Conservation (phyloP, 2,329 filamentous ascomycete species). For the Pseudopithomyces maydicus region DNA sequence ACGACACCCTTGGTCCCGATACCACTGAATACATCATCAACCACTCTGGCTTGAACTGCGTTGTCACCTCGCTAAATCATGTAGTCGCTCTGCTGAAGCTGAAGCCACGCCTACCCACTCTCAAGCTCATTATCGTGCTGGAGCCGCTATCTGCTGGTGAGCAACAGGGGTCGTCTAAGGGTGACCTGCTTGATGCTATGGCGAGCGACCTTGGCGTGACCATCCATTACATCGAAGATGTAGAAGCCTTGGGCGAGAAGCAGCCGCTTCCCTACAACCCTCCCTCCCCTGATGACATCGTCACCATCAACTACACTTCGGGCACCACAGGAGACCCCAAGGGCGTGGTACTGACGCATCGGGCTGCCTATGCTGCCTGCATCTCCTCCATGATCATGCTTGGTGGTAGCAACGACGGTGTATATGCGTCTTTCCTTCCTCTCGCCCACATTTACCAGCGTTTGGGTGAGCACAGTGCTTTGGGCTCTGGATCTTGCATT, state of each 20-base stretch:
- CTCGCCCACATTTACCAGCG: slow-evolving; percentile 94
- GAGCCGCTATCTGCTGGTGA: slow-evolving; percentile 85
- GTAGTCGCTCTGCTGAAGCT: slow-evolving; percentile 82
- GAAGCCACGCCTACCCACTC: slow-evolving; percentile 72
- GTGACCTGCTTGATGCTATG: slow-evolving; percentile 74
- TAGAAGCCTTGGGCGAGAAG: slow-evolving; percentile 78
- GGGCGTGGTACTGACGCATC: slow-evolving; percentile 82
- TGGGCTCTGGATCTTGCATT: slow-evolving; percentile 74
- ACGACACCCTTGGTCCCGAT: slow-evolving; percentile 92
- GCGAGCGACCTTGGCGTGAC: slow-evolving; percentile 75
- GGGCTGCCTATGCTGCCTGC: slow-evolving; percentile 76
- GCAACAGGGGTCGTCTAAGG: slow-evolving; percentile 76
- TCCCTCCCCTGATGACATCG: slow-evolving; percentile 73
- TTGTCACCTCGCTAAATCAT: slow-evolving; percentile 80
- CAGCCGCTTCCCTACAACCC: slow-evolving; percentile 73
- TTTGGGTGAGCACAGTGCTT: slow-evolving; percentile 74
- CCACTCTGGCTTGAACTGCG: slow-evolving; percentile 75
- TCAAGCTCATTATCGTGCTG: slow-evolving; percentile 88
- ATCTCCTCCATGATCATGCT: slow-evolving; percentile 63
- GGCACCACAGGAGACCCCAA: slow-evolving; percentile 84
- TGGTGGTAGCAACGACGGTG: slow-evolving; percentile 62
- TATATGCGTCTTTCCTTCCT: slow-evolving; percentile 85
- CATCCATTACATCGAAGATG: slow-evolving; percentile 78
- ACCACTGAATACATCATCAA: slow-evolving; percentile 95
- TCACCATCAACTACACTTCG: slow-evolving; percentile 92